Percentiles rank a stretch among this genome's conserved stretches.
phyloP scores from a whole-genome alignment of 352 stramenopile genomes.

The Lagenidium giganteum region DNA sequence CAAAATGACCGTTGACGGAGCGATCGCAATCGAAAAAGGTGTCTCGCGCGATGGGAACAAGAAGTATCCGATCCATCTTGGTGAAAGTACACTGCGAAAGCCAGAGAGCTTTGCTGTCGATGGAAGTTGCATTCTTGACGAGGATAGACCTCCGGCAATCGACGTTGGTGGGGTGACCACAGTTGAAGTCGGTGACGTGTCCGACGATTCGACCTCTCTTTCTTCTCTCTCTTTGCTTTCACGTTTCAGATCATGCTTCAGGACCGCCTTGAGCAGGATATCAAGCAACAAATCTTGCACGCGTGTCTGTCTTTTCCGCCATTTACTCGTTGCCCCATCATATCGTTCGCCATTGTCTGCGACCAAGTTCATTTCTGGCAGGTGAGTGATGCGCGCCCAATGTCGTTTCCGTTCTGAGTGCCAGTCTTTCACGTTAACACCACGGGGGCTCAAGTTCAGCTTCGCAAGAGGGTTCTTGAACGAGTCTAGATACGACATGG shows the following conservation, averaged over 20 bases:
- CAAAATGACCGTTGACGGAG: constrained; percentile 44
- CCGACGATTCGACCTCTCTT: constrained; percentile 15
- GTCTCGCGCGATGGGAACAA: constrained; percentile 27
- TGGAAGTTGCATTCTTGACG: constrained; percentile 41
- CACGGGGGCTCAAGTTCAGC: constrained; percentile 12
- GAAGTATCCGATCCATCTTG: constrained; percentile 65
- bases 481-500: no score
- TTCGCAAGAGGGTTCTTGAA: not conserved
- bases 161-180: constrained; percentile 1
- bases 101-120: constrained; percentile 36
- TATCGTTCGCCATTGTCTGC: no score
- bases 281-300: constrained; percentile 60
- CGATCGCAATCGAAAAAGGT: constrained; percentile 15
- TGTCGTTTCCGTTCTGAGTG: not conserved
- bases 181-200: not conserved
- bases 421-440: not conserved
- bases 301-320: constrained; percentile 42
- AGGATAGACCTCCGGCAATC: constrained; percentile 2
- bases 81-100: constrained; percentile 53
- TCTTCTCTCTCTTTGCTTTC: constrained; percentile 47
- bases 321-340: no score
- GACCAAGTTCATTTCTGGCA: no score
- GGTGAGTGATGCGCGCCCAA: no score
- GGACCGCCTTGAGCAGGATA: constrained; percentile 56
- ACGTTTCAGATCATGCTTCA: constrained; percentile 74